Base-by-base conservation (phyloP, 1,139 yeast genomes). In the Taphrina pruni region DNA sequence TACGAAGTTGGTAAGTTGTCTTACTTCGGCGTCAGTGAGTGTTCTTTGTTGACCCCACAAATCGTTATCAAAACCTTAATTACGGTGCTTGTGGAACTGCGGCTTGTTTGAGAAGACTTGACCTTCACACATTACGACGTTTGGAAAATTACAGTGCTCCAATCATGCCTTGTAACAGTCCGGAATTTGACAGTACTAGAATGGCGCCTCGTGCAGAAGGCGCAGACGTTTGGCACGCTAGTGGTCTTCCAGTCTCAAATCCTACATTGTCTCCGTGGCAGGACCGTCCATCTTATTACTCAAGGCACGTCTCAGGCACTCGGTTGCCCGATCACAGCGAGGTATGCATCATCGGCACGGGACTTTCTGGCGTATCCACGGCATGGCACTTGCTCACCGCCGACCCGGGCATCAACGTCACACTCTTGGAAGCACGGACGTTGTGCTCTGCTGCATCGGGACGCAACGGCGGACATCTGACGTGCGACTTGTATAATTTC, bases 401-500 rank as follows among this genome's bases (percentile, higher is more conserved):
- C 14, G 54, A 58, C 21, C 54, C 51, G 39, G 43, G 54, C 43
- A n/a, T 58, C 7, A 7, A 43, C 14, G 20, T 58, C 54, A 58
- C 62, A 21, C 41, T 58, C 14, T 43, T 58, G 50, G 62, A 58
- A 21, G 62, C 62, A 32, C 52, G 62, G 9, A 58, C 54, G 43
- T 14, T 58, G 14, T 58, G 62, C 46, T 58, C 62, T 17, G 62
- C 48, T 5, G 62, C 62, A 21, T 26, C 62, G 20, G 62, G 62
- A 12, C 51, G 62, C 11, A 58, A 58, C 14, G 62, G 62, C 38
- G 62, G 62, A 6, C 62, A 58, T 54, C 46, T 58, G 62, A 58
- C 62, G 52, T 58, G 54, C 41, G 62, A 58, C 41, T 32, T 58
- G 52, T 45, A 26, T 32, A 32, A 26, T n/a, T 58, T 58, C 17